Conservation (phyloP, 1,284 basidiomycete genomes). For the Leccinum subspadiceum region DNA sequence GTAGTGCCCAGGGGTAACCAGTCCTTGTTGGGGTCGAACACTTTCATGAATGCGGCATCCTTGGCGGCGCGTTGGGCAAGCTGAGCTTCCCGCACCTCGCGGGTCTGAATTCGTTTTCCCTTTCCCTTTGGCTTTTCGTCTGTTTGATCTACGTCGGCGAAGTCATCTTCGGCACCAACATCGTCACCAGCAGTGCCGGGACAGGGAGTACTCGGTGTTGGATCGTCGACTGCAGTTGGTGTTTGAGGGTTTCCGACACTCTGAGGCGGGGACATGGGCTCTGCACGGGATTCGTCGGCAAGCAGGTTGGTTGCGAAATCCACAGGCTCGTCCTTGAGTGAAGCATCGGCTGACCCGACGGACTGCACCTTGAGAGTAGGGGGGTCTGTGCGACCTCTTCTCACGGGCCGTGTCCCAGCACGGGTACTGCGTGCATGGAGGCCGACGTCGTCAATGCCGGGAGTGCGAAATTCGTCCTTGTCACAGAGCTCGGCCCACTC, state of each 20-base stretch:
- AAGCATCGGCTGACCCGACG: constrained; percentile 24
- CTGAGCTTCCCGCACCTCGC: constrained; percentile 51
- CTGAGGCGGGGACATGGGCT: constrained; percentile 30
- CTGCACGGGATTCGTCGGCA: constrained; percentile 2
- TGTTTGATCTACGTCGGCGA: constrained; percentile 10
- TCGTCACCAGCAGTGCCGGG: constrained; percentile 5
- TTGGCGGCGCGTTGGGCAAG: constrained; percentile 52
- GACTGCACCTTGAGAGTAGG: constrained; percentile 20
- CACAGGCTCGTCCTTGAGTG: constrained; percentile 32
- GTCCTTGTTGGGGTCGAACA: constrained; percentile 65
- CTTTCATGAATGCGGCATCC: constrained; percentile 64
- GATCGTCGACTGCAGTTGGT: constrained; percentile 18
- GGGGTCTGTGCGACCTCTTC: constrained; percentile 18
- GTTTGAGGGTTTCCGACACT: constrained; percentile 25
- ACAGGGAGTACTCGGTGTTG: not conserved
- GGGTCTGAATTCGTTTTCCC: constrained; percentile 46
- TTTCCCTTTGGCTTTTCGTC: constrained; percentile 43
- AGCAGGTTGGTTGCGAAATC: constrained; percentile 26
- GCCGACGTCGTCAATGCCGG: constrained; percentile 67
- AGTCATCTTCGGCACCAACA: constrained; percentile 15
- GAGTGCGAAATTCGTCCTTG: constrained; percentile 66
- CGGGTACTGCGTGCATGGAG: constrained; percentile 48
- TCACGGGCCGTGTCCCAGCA: constrained; percentile 25
- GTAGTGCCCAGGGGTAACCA: constrained; percentile 79
- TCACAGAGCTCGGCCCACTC: constrained; percentile 86